Percentiles rank a stretch among this genome's conserved stretches.
These are phyloP conservation scores for Ophioceras dolichostomum DNA, from an alignment of 2,329 filamentous ascomycete species.

Conservation along the genomic window DNA sequence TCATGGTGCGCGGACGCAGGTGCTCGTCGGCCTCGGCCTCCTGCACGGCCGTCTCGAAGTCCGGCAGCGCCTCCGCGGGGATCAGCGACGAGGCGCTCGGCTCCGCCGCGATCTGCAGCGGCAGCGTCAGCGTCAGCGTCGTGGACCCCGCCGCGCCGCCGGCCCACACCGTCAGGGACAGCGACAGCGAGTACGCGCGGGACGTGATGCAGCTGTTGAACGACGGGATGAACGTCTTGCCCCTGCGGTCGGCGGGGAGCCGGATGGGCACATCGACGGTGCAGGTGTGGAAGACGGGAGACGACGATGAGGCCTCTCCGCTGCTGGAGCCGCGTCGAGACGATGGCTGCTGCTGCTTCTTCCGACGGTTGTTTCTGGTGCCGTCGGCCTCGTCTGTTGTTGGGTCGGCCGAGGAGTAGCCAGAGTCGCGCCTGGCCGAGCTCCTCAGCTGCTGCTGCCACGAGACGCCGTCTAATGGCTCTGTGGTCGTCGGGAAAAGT, in stretches of 20 bases:
- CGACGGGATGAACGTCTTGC: constrained; percentile 39
- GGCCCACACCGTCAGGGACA: constrained; percentile 23
- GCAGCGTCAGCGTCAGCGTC: constrained; percentile 31
- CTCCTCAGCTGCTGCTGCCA: constrained; percentile 27
- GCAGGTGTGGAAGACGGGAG: constrained; percentile 25
- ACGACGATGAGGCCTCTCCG: constrained; percentile 3
- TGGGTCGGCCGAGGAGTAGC: constrained; percentile 33
- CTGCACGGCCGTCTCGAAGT: constrained; percentile 36
- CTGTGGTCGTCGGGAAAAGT: constrained; percentile 22
- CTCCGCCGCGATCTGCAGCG: constrained; percentile 38
- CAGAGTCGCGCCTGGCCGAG: constrained; percentile 34
- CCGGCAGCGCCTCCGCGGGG: constrained; percentile 24
- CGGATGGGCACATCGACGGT: constrained; percentile 33
- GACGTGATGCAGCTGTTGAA: constrained; percentile 47
- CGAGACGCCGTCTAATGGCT: constrained; percentile 19
- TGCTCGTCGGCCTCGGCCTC: constrained; percentile 30
- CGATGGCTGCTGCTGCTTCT: constrained; percentile 2
- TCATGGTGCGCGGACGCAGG: constrained; percentile 28
- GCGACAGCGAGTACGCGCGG: constrained; percentile 39
- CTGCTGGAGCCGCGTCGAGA: too few species aligned
- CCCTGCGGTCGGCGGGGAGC: constrained; percentile 23
- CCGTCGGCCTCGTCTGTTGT: constrained; percentile 13
- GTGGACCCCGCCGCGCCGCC: constrained; percentile 17
- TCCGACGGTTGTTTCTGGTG: too few species aligned
- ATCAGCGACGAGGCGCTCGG: constrained; percentile 10